Evolutionary conservation across 768 basidiomycete species (phyloP), one percentile per base, ranked within the genome.

Genomic region (Calocybe indica): DNA sequence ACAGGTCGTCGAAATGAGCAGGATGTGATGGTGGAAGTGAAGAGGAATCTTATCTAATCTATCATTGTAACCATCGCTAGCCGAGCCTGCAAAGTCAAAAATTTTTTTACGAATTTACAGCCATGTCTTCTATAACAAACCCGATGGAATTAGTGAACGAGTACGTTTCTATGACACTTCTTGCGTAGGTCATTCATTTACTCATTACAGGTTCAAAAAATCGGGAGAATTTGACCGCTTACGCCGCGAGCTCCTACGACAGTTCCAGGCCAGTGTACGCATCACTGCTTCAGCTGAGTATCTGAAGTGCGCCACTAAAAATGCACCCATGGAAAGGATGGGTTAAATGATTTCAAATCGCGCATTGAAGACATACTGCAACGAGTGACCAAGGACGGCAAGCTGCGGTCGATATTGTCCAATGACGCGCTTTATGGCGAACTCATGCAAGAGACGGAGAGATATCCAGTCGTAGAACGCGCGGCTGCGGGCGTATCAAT

Each of bases 171-270:
- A 13, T 14, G 14, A 14, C 7, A 8, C 14, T 1, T 7, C 6
- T 9, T 36, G 5, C 28, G 9, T 29, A 11, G 11, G 9, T 22
- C 15, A 33, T 38, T 34, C 46, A 46, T 37, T 33, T 37, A 11
- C 13, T 46, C 28, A 13, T 49, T 31, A 10, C 31, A 88, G 86
- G 55, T 88, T 87, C 69, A 88, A 88, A 64, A 83, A 82, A 56
- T 85, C 84, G 8, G 86, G 85, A 29, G 84, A 88, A 64, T 88
- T 87, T 54, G 85, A 88, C 54, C 78, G 82, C 15, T 59, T 88
- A 52, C 74, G 86, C 42, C 75, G 78, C 43, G 80, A 88, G 62
- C 66, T 89, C 15, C 61, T 88, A 34, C 57, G 71, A 5, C 70
- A 81, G 56, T 85, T 86, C 61, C 76, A 79, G 55, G 72, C 68